Conservation (phyloP, 345 rosid genomes). For the Linum lewisii region DNA sequence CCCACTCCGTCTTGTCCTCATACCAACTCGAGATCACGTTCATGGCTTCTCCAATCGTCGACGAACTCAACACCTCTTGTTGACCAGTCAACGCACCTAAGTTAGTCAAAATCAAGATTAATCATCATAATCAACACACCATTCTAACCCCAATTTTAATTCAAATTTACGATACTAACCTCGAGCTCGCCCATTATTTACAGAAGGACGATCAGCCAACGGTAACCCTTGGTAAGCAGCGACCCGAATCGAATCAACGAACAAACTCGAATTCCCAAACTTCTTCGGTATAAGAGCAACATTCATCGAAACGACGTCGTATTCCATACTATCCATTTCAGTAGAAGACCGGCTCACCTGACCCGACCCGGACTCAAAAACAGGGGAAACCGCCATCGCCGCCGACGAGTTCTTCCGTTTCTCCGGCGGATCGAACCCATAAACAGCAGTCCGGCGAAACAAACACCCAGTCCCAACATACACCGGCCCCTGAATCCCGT, state of each 20-base stretch:
- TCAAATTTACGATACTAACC: no score
- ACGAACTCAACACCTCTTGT: no score
- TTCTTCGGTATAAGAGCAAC: constrained; percentile 11
- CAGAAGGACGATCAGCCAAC: no score
- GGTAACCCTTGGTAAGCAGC: background rate
- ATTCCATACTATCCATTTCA: background rate
- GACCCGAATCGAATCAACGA: background rate
- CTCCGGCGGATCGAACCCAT: constrained; percentile 4
- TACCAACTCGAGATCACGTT: no score
- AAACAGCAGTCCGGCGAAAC: background rate
- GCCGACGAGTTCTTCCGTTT: background rate
- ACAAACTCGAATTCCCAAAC: constrained; percentile 22
- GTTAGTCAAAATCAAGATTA: no score
- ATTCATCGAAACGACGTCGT: constrained; percentile 9
- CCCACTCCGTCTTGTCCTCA: no score
- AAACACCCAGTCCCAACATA: constrained; percentile 16
- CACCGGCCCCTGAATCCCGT: constrained; percentile 24
- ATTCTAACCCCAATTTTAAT: no score
- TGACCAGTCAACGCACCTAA: no score
- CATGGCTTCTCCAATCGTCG: no score
- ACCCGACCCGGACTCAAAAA: background rate
- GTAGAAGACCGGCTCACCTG: background rate
- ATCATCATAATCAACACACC: no score
- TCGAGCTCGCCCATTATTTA: no score
- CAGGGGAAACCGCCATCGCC: background rate